Evolutionary conservation across 345 rosid genomes (phyloP), one percentile per base, ranked within the genome.

Genomic region (Aquilaria yunnanensis): DNA sequence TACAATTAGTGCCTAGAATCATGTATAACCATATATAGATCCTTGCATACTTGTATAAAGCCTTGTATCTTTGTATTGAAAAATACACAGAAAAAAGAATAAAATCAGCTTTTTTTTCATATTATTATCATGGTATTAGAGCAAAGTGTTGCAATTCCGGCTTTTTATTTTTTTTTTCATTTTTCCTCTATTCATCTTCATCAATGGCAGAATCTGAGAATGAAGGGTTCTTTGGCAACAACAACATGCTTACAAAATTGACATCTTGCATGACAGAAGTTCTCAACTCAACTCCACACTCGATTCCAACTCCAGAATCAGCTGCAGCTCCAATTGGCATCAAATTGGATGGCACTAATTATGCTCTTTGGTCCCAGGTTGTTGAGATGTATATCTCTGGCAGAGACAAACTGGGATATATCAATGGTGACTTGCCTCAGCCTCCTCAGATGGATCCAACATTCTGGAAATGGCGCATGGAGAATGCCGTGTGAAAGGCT

Each of bases 361-460:
- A 59, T 59, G 62, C 49, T 59, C 48, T 59, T 59, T 59, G 2
- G 48, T 59, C 62, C 51, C 34, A 59, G 49, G 62, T 59, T 41
- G 48, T 43, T 31, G 50, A 59, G 51, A 59, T 59, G 62, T 23
- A 23, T 23, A 23, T 23, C 1, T 23, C 23, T 23, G 23, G 23
- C 23, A 23, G 23, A 23, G 23, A 56, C 14, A 56, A 56, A 33
- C 11, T 59, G 47, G 47, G 50, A 12, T 59, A 59, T 59, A 34
- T 59, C 6, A 41, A 59, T 34, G 14, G 62, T 34, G 62, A 59
- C 14, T 14, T 59, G 5, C 34, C 62, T 51, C 55, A 51, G 41
- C 62, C 62, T 12, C 34, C 2, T 12, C 48, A 59, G 14, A 45
- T 43, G 10, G 51, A 59, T 12, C 48, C 6, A 4, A 9, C 16